phyloP scores from a whole-genome alignment of 2,329 filamentous ascomycete genomes.

The Aureobasidium sp. region DNA sequence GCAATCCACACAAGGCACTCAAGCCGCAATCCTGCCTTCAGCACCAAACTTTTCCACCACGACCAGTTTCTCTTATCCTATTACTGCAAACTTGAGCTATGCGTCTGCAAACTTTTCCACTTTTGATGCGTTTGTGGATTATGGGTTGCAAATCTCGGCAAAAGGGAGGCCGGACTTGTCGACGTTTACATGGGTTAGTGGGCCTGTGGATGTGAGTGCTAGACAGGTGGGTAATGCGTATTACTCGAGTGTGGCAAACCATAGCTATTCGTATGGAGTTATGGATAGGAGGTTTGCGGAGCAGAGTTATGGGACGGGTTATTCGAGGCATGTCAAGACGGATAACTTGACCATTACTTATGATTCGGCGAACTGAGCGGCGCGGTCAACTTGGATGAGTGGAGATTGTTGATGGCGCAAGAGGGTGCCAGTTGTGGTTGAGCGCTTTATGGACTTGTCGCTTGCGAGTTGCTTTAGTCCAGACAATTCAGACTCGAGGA shows the following conservation, averaged over 20 bases:
- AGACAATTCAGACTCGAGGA: no score
- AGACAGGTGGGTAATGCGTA: neutral
- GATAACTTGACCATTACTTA: constrained; percentile 5
- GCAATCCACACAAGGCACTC: constrained; percentile 46
- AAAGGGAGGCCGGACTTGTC: neutral
- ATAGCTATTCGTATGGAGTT: constrained; percentile 3
- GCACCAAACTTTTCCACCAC: constrained; percentile 1
- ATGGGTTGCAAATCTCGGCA: neutral
- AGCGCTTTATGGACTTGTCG: no score
- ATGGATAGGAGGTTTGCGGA: neutral
- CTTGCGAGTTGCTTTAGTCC: no score
- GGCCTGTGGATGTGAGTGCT: neutral
- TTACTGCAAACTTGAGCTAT: neutral
- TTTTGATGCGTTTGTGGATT: neutral
- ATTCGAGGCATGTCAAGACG: constrained; percentile 3
- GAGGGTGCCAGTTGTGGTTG: neutral
- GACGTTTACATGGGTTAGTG: neutral
- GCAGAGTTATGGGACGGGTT: neutral
- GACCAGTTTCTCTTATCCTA: neutral
- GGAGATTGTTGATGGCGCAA: no score
- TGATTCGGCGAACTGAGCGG: neutral
- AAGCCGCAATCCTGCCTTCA: constrained; percentile 21
- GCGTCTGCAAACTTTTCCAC: neutral
- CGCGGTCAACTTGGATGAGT: no score
- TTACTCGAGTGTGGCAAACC: neutral